Base-by-base conservation (phyloP, 2,329 filamentous ascomycete species). In the Didymella glomerata region DNA sequence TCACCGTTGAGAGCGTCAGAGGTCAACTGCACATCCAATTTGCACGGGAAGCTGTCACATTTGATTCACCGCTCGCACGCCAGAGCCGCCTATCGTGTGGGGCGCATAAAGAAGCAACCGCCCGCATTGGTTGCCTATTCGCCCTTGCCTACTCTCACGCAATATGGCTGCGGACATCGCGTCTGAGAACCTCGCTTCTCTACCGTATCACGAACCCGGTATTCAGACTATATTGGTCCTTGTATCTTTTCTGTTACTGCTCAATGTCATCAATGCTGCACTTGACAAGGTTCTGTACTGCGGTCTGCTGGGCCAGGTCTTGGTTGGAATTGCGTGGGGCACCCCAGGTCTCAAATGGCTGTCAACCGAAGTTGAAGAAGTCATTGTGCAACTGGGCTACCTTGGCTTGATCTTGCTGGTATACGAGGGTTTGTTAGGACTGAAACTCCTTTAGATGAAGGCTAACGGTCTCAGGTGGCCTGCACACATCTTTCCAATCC, bases 401-500 rank as follows among this genome's bases (percentile, higher is more conserved):
- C 75, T 93, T 0, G 90, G 90, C 0, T 73, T 93, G n/a, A 83
- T 93, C 7, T 76, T 91, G 25, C 77, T 93, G 1, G 89, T 93
- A 0, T 92, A 86, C 70, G 88, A 92, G 80, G 88, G 87, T 83
- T 22, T 16, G 52, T 45, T 27, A 38, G 5, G 24, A 20, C 7
- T 14, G 20, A 13, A 18, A 24, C 11, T 14, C 3, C 14, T 20
- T 13, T 14, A 2, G 24, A 4, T 40, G 18, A 18, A 24, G 48
- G 34, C 63, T 69, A 47, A 68, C 30, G 5, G 44, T 32, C n/a
- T 8, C 60, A 84, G 86, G 87, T 25, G 88, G 88, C 2, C 76
- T 90, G 0, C 82, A 82, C 2, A 87, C 84, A 0, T 81, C 82
- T 0, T 79, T 86, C 30, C 72, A 74, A 9, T 78, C 83, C 0